Percentiles rank a stretch among this genome's conserved stretches.
These are phyloP conservation scores for Pezicula carpinea DNA, from an alignment of 2,329 filamentous ascomycete genomes.

Conservation along the genomic window DNA sequence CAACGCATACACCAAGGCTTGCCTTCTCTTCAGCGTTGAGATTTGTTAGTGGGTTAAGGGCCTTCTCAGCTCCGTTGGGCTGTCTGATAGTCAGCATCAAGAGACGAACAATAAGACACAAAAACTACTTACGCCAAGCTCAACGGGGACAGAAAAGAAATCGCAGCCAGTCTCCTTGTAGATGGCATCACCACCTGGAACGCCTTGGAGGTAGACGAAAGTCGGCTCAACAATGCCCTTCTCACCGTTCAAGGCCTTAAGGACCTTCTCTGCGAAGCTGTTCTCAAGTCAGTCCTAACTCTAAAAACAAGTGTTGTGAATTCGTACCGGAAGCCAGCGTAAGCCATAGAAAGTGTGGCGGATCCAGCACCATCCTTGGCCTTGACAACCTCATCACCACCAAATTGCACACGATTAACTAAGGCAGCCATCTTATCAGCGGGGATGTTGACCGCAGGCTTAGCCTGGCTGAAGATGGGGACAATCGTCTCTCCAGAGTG, in stretches of 20 bases:
- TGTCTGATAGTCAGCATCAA: conserved; percentile 35
- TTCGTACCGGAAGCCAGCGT: conserved; percentile 82
- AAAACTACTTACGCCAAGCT: conserved; percentile 75
- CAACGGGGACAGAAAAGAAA: conserved; percentile 94
- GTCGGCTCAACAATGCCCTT: conserved; percentile 91
- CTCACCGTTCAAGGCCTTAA: conserved; percentile 90
- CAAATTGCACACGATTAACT: conserved; percentile 94
- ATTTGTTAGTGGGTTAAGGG: conserved; percentile 69
- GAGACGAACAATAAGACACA: conserved; percentile 14
- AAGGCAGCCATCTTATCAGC: conserved; percentile 86
- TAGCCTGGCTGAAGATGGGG: conserved; percentile 89
- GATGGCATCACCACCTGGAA: conserved; percentile 82
- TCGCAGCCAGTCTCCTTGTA: conserved; percentile 79
- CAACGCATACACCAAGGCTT: conserved; percentile 70
- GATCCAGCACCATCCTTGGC: conserved; percentile 90
- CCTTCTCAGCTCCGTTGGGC: conserved; percentile 83
- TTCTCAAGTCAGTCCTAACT: conserved; percentile 8
- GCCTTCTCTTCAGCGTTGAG: conserved; percentile 86
- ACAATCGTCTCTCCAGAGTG: conserved; percentile 99
- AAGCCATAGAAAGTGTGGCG: conserved; percentile 91
- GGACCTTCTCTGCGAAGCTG: conserved; percentile 90
- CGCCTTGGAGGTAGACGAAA: conserved; percentile 90
- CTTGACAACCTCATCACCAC: conserved; percentile 94
- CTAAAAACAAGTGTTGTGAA: neutral
- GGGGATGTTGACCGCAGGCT: conserved; percentile 75